phyloP scores from a whole-genome alignment of 2,329 filamentous ascomycete genomes.

The Fusarium sp. region DNA sequence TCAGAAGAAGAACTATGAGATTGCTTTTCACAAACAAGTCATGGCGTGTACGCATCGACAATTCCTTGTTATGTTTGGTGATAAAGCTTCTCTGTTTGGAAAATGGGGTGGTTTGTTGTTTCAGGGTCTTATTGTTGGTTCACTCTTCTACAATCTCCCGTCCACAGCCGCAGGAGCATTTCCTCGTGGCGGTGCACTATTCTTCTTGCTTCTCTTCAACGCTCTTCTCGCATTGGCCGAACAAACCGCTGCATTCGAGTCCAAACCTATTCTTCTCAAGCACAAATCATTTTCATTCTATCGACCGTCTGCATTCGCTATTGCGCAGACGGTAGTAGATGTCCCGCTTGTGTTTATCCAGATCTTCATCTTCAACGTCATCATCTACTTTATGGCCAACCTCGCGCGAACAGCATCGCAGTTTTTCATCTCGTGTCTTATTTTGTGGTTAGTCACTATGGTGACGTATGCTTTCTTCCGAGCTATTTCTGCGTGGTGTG shows the following conservation, averaged over 20 bases:
- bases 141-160: constrained; percentile 78
- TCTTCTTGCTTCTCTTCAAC: constrained; percentile 66
- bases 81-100: constrained; percentile 79
- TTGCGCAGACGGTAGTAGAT: constrained; percentile 69
- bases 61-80: constrained; percentile 82
- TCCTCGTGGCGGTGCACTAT: constrained; percentile 59
- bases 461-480: constrained; percentile 69
- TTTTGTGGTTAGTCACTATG: constrained; percentile 69
- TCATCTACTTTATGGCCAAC: constrained; percentile 83
- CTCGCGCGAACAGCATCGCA: constrained; percentile 73
- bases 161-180: constrained; percentile 73
- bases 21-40: constrained; percentile 80
- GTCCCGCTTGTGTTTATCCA: constrained; percentile 71
- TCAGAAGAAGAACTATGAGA: constrained; percentile 77
- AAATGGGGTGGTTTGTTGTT: constrained; percentile 84
- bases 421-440: constrained; percentile 74
- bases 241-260: constrained; percentile 71
- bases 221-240: constrained; percentile 79
- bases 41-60: constrained; percentile 77
- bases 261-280: constrained; percentile 74
- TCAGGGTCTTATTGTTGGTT: constrained; percentile 80
- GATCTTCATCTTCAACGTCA: constrained; percentile 74
- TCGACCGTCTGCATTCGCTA: constrained; percentile 65
- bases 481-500: constrained; percentile 67
- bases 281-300: constrained; percentile 79